Percentiles rank a stretch among this genome's conserved stretches.
Evolutionary conservation across 495 filamentous ascomycete species (phyloP).

Genomic region (Parathielavia appendiculata): DNA sequence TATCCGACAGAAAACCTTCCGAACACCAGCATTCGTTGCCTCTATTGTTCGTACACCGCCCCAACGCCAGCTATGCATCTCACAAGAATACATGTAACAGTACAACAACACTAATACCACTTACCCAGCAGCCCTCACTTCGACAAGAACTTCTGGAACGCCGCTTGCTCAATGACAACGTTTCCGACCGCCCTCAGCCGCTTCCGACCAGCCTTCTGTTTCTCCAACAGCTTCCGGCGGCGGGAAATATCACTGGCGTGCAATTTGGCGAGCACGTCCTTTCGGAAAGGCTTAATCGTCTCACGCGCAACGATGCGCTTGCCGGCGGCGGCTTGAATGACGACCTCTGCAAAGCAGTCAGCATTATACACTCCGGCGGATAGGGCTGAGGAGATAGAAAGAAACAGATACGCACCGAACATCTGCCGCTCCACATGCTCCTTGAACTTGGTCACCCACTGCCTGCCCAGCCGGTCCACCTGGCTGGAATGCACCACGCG

Average conservation of each 20-base stretch:
- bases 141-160: constrained; percentile 83
- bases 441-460: constrained; percentile 96
- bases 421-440: constrained; percentile 93
- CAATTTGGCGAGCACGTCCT: constrained; percentile 88
- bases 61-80: not conserved
- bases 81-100: not conserved
- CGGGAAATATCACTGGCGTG: constrained; percentile 85
- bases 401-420: constrained; percentile 47
- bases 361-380: not conserved
- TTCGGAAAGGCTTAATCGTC: constrained; percentile 93
- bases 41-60: too few relatives aligned
- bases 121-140: constrained; percentile 30
- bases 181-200: constrained; percentile 68
- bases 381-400: not conserved
- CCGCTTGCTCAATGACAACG: constrained; percentile 86
- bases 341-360: constrained; percentile 52
- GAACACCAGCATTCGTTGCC: too few relatives aligned
- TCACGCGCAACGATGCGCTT: constrained; percentile 82
- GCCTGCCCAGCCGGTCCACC: constrained; percentile 64
- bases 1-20: too few relatives aligned
- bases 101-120: constrained; percentile 2
- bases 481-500: constrained; percentile 80
- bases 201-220: constrained; percentile 95
- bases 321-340: constrained; percentile 89
- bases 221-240: constrained; percentile 83